These are phyloP conservation scores for Lophiotrema nucula DNA, from an alignment of 495 filamentous ascomycete genomes.

Conservation along the genomic window DNA sequence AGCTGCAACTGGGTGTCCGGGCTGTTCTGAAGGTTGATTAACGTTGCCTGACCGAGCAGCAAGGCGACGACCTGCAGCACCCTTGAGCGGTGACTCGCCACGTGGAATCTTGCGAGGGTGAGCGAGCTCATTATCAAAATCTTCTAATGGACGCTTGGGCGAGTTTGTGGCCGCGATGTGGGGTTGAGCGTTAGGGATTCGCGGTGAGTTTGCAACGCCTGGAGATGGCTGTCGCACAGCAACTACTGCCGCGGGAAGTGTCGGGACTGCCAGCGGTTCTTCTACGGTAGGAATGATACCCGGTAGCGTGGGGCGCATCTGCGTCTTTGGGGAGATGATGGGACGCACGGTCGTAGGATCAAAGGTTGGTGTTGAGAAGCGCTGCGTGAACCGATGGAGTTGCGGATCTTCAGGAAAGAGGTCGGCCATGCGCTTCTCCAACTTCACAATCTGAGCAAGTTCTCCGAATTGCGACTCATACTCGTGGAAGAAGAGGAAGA, in stretches of 20 bases:
- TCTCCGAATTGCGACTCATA: constrained; percentile 96
- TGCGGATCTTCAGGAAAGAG: constrained; percentile 84
- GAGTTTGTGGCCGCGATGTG: constrained; percentile 56
- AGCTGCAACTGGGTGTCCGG: constrained; percentile 2
- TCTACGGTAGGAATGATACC: constrained; percentile 49
- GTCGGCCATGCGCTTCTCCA: constrained; percentile 90
- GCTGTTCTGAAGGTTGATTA: constrained; percentile 5
- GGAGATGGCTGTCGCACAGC: constrained; percentile 8
- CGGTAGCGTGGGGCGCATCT: constrained; percentile 63
- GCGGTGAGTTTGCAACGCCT: constrained; percentile 43
- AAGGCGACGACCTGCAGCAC: constrained; percentile 73
- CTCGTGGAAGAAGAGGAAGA: constrained; percentile 87
- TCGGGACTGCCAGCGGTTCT: constrained; percentile 33
- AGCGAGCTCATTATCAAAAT: constrained; percentile 63
- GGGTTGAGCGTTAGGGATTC: constrained; percentile 55
- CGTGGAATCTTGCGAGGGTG: constrained; percentile 77
- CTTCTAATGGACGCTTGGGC: constrained; percentile 74
- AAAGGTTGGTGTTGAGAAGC: constrained; percentile 66
- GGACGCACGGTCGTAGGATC: constrained; percentile 75
- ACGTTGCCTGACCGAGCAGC: constrained; percentile 60
- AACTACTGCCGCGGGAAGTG: not conserved
- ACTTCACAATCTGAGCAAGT: constrained; percentile 77
- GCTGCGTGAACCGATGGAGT: constrained; percentile 68
- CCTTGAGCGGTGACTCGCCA: constrained; percentile 84
- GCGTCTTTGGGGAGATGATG: constrained; percentile 76